phyloP scores from a whole-genome alignment of 208 protist species.

The Naegleria lovaniensis region DNA sequence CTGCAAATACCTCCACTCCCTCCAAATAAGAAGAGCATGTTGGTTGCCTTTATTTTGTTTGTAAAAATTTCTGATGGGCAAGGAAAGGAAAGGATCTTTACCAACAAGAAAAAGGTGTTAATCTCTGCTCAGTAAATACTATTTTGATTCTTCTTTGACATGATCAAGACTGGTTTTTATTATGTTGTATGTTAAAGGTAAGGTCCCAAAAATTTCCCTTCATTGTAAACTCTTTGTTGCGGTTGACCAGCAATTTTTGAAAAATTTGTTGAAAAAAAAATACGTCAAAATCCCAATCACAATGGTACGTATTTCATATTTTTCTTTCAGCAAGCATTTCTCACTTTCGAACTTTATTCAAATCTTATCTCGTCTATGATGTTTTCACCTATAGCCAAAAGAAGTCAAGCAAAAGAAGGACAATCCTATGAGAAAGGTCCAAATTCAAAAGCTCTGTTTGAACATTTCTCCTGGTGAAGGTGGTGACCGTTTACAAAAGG shows the following conservation, averaged over 20 bases:
- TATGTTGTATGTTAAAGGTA: too few relatives aligned
- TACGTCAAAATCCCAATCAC: neutral
- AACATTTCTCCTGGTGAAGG: conserved; percentile 99
- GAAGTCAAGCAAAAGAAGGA: conserved; percentile 52
- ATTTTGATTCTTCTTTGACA: too few relatives aligned
- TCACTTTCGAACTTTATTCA: too few relatives aligned
- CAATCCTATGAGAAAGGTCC: conserved; percentile 94
- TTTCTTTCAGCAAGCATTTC: too few relatives aligned
- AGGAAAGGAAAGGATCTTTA: neutral
- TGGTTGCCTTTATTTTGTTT: neutral
- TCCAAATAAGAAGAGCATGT: neutral
- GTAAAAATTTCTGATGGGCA: neutral
- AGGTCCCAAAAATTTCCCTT: too few relatives aligned
- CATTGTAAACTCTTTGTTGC: neutral
- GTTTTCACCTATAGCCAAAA: too few relatives aligned
- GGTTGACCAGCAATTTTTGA: neutral
- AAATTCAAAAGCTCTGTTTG: conserved; percentile 97
- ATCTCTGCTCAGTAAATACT: neutral
- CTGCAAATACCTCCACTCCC: neutral
- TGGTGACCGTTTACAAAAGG: conserved; percentile 96
- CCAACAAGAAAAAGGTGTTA: neutral
- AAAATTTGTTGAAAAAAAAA: conserved; percentile 17
- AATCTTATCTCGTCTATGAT: too few relatives aligned
- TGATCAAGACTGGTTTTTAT: too few relatives aligned
- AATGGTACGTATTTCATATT: neutral